Conservation (phyloP, 1,284 basidiomycete genomes). For the Moniliophthora roreri region DNA sequence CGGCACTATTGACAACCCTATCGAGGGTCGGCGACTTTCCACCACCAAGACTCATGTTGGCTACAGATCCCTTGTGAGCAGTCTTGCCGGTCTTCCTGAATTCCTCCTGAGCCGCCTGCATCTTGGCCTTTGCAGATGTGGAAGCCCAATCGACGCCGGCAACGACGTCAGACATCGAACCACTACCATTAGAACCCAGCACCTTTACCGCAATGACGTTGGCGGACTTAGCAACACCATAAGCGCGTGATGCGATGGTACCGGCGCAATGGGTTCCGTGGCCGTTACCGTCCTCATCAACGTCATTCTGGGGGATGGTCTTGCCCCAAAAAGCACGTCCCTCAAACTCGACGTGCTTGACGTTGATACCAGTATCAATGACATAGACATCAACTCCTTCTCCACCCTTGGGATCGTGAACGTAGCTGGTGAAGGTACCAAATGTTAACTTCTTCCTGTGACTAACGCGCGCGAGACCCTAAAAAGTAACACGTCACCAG, state of each 20-base stretch:
- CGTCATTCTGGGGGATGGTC: conserved; percentile 79
- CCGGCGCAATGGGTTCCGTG: conserved; percentile 85
- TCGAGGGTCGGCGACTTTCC: conserved; percentile 91
- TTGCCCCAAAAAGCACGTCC: conserved; percentile 84
- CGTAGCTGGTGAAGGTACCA: conserved; percentile 86
- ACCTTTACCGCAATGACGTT: conserved; percentile 97
- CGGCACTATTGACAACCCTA: conserved; percentile 83
- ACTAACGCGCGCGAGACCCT: conserved; percentile 95
- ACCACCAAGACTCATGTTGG: conserved; percentile 98
- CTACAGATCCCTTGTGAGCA: conserved; percentile 91
- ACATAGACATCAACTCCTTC: conserved; percentile 91
- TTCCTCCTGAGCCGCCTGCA: conserved; percentile 61
- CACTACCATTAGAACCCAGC: conserved; percentile 89
- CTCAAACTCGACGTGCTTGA: conserved; percentile 85
- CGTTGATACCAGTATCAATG: conserved; percentile 88
- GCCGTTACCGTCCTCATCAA: conserved; percentile 74
- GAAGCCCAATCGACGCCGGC: conserved; percentile 87
- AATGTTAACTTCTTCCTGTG: conserved; percentile 82
- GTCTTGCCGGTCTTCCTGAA: conserved; percentile 64
- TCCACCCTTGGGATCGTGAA: conserved; percentile 75
- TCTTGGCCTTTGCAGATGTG: conserved; percentile 56
- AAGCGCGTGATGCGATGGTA: conserved; percentile 76
- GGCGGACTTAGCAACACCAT: conserved; percentile 95
- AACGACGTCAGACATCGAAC: conserved; percentile 95
- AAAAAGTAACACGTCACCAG: conserved; percentile 17